phyloP scores from a whole-genome alignment of 176 grass and related monocot genomes.

The Pharus latifolius region DNA sequence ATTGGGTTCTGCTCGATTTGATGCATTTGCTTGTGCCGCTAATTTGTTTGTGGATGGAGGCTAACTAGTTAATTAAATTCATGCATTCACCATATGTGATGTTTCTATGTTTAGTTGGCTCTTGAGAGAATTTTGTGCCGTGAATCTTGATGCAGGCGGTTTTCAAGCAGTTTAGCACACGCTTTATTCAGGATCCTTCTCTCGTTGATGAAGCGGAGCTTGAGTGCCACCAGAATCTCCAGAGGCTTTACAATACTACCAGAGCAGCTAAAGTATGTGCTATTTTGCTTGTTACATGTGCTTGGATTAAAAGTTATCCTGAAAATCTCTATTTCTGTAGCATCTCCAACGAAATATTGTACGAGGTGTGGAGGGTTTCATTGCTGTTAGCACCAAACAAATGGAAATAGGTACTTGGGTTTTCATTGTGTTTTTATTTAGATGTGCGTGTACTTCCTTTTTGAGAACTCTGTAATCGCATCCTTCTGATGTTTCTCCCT shows the following conservation, averaged over 20 bases:
- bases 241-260: slow-evolving; percentile 65
- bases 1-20: not conserved
- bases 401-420: slow-evolving; percentile 77
- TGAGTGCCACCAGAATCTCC: slow-evolving; percentile 88
- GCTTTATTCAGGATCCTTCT: slow-evolving; percentile 55
- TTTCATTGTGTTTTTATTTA: not conserved
- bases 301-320: not conserved
- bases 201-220: slow-evolving; percentile 91
- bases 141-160: slow-evolving; percentile 52
- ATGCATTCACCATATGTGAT: not conserved
- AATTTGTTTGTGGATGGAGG: not conserved
- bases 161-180: slow-evolving; percentile 63
- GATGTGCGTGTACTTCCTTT: not conserved
- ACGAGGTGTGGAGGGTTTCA: slow-evolving; percentile 67
- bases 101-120: not conserved
- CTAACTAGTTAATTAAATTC: not conserved
- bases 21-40: not conserved
- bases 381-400: slow-evolving; percentile 89
- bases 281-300: not conserved
- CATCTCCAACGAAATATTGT: slow-evolving; percentile 80
- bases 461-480: not conserved
- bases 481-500: slow-evolving; percentile 8
- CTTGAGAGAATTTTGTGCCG: not conserved
- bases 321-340: slow-evolving; percentile 31
- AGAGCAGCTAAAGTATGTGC: slow-evolving; percentile 77